Base-by-base conservation (phyloP, 805 yeast species). In the Candida mattraensis region DNA sequence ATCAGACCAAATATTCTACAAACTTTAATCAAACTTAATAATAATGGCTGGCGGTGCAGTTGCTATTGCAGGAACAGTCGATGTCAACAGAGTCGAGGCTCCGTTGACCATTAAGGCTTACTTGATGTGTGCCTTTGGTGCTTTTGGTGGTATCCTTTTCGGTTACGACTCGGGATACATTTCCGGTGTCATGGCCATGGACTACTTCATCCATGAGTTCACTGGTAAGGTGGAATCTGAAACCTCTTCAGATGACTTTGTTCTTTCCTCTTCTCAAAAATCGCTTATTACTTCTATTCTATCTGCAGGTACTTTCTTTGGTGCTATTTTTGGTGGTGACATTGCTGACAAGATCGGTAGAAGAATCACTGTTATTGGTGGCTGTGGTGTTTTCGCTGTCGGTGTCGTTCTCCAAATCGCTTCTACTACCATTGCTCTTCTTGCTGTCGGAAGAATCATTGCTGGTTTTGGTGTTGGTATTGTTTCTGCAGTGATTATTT, bases 401-500 rank as follows among this genome's bases (percentile, higher is more conserved):
- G 81, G 81, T 33, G 76, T 72, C 40, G 50, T 66, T 18, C 55
- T 75, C 23, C 81, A 76, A 56, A 60, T 63, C 24, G 64, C 72
- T 10, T 57, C 75, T 3, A 60, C 72, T 44, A 63, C 70, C 32
- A 64, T 73, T 45, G 60, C 69, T 7, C 58, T 78, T 13, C 56
- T 80, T 10, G 73, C 80, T 45, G 78, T 75, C n/a, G 91, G 91
- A 29, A 69, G 93, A 54, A 73, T 75, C 18, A 64, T 85, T 45
- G 79, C 86, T 18, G 95, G 95, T 40, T 48, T 83, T 8, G 85
- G 86, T 40, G 87, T 86, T 42, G 95, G 95, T 48, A 76, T 78
- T 42, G 70, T 84, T 24, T 78, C 89, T 24, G 87, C 88, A 28
- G 69, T 82, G 39, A 84, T 83, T 21, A 89, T 94, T 33, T 63